phyloP scores from a whole-genome alignment of 1,284 basidiomycete genomes.

The Cryptococcus sp. region DNA sequence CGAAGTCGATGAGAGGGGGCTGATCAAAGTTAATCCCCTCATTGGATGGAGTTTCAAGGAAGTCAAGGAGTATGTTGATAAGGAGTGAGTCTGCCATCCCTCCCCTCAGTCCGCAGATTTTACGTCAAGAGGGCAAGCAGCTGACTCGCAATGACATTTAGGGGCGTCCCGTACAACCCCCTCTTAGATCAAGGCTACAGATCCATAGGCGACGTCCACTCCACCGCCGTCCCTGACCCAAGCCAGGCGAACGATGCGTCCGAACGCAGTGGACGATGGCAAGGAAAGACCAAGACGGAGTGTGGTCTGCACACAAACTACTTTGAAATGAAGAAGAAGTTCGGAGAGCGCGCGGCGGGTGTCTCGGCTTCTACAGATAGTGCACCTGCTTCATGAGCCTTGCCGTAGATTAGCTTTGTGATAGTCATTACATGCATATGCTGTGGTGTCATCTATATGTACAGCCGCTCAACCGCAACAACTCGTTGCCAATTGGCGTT shows the following conservation, averaged over 20 bases:
- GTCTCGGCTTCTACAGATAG: neutral
- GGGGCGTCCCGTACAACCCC: conserved; percentile 82
- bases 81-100: conserved; percentile 58
- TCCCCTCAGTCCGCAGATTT: neutral
- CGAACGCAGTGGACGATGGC: conserved; percentile 91
- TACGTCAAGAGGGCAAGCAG: neutral
- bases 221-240: conserved; percentile 66
- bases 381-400: too few species aligned
- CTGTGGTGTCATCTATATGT: conserved; percentile 1
- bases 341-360: conserved; percentile 33
- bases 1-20: conserved; percentile 87
- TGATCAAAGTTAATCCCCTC: conserved; percentile 94
- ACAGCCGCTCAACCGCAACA: neutral
- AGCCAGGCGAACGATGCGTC: conserved; percentile 63
- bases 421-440: neutral
- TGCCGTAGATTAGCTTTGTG: too few species aligned
- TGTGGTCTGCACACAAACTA: conserved; percentile 93
- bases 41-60: conserved; percentile 85
- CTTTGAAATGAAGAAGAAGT: conserved; percentile 58
- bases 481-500: neutral
- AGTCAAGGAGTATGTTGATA: conserved; percentile 82
- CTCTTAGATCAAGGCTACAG: conserved; percentile 89
- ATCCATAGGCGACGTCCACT: conserved; percentile 97
- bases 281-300: conserved; percentile 86
- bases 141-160: conserved; percentile 14